phyloP scores from a whole-genome alignment of 2,329 filamentous ascomycete genomes.

The Zymoseptoria pseudotritici region DNA sequence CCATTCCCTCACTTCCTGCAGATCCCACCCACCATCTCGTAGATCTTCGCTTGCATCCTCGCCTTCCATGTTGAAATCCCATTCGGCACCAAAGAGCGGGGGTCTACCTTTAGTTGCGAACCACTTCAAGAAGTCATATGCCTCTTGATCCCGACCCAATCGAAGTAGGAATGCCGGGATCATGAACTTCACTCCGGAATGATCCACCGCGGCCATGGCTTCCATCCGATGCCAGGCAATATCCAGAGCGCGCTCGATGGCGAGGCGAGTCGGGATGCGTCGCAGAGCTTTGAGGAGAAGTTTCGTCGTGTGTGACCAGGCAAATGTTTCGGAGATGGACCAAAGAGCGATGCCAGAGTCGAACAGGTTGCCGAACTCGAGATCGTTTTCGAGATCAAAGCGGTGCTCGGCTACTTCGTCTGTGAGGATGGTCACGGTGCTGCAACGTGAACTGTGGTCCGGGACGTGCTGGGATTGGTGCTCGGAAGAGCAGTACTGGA shows the following conservation, averaged over 20 bases:
- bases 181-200: neutral
- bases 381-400: neutral
- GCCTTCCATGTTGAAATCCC: neutral
- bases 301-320: neutral
- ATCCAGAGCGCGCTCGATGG: neutral
- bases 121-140: neutral
- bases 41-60: neutral
- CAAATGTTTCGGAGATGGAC: neutral
- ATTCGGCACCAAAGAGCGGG: neutral
- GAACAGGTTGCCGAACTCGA: neutral
- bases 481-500: neutral
- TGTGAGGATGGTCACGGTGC: neutral
- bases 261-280: neutral
- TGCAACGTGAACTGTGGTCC: neutral
- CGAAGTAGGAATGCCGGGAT: neutral
- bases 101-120: neutral
- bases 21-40: neutral
- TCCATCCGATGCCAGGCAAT: neutral
- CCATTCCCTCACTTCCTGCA: neutral
- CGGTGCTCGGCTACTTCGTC: neutral
- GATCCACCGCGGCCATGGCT: neutral
- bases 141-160: neutral
- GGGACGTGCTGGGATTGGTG: neutral
- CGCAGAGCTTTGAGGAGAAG: neutral
- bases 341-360: neutral